A percentile compares a stretch with the other conserved stretches of the same genome.
phyloP scores from a whole-genome alignment of 208 protist species.

The Wallacemonas sp. region DNA sequence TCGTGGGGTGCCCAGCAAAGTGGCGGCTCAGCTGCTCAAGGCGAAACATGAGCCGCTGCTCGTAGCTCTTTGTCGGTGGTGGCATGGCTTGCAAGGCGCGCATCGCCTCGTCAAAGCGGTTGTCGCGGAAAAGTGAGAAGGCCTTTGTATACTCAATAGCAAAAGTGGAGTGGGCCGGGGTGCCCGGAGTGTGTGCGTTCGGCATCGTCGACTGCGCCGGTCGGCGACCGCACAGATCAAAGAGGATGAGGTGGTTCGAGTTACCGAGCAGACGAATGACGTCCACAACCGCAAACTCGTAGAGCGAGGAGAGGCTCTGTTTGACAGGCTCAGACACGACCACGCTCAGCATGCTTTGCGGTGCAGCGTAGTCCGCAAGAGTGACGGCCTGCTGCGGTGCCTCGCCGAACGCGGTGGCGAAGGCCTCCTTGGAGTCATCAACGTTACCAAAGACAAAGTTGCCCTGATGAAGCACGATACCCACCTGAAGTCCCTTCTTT shows the following conservation, averaged over 20 bases:
- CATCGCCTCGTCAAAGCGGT: constrained; percentile 54
- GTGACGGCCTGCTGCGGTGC: constrained; percentile 54
- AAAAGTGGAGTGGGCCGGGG: constrained; percentile 25
- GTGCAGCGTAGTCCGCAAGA: constrained; percentile 60
- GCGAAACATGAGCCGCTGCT: constrained; percentile 38
- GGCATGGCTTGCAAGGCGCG: not conserved
- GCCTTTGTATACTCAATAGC: constrained; percentile 64
- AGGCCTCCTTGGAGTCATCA: constrained; percentile 75
- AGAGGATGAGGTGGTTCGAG: constrained; percentile 61
- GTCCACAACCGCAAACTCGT: constrained; percentile 84
- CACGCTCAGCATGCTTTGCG: constrained; percentile 44
- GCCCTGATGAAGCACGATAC: constrained; percentile 80
- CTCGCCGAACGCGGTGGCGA: constrained; percentile 76
- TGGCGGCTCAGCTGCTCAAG: constrained; percentile 65
- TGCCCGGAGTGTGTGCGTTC: not conserved
- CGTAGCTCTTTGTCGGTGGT: constrained; percentile 26
- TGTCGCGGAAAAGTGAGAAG: constrained; percentile 75
- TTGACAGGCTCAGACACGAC: constrained; percentile 78
- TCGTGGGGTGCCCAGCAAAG: constrained; percentile 28
- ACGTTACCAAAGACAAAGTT: constrained; percentile 76
- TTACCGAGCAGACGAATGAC: constrained; percentile 51
- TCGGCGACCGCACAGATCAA: constrained; percentile 51
- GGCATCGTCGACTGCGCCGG: constrained; percentile 2
- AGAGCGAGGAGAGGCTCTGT: constrained; percentile 57
- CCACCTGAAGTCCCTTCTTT: constrained; percentile 59